Evolutionary conservation across 805 yeast species (phyloP), one percentile per base, ranked within the genome.

Genomic region (Spathaspora gorwiae): DNA sequence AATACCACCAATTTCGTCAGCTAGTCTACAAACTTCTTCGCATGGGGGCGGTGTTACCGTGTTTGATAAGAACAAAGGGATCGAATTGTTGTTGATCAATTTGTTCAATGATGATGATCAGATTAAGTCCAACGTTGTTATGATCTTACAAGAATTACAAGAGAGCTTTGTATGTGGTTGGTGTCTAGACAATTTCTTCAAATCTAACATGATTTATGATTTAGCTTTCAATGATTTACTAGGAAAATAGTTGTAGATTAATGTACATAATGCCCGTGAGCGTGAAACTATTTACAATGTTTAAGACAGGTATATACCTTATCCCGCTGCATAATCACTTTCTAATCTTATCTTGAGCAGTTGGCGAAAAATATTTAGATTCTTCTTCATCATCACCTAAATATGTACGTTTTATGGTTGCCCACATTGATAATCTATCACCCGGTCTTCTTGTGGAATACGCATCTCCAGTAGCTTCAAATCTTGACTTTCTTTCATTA

Each of bases 401-500:
- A 19, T 36, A 48, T 7, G 37, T 48, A 10, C 29, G 37, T 30
- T 56, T 58, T 39, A 65, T 59, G 12, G 63, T 42, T 27, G 56
- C 46, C 45, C 53, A 62, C 56, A 70, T 56, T 13, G 69, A 60
- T 37, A 71, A 61, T 39, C 71, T 55, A 54, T 82, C 90, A 49
- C 87, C 87, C 12, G 73, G 64, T 45, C 68, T 76, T 54, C 87
- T 71, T n/a, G 80, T 68, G 34, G 66, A 60, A 45, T 81, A 82
- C 40, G 87, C 76, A 44, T 68, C 67, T 0, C 88, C 87, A 0
- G 84, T 72, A 5, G 90, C 92, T 53, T 83, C 87, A 56, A 75
- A 86, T 54, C 76, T 80, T 43, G 84, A 78, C 50, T 80, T 80
- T 49, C 90, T 66, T 37, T 63, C 55, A 19, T 63, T 66, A 24